Evolutionary conservation across 306 rosid genomes (phyloP).

Genomic region (Cucurbita maxima): DNA sequence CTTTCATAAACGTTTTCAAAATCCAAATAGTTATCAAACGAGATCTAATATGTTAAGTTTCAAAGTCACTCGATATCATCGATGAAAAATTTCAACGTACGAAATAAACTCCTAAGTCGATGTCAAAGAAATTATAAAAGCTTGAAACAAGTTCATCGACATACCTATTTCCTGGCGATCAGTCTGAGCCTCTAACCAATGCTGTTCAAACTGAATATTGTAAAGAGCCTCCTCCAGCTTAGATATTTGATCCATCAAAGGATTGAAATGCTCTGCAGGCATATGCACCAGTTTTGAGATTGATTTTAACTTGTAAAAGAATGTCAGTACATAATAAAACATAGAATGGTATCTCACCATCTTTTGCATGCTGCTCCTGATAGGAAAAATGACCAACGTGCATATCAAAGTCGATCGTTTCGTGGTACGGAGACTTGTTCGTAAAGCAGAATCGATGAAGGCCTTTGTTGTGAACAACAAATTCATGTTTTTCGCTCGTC

Average conservation of each 20-base stretch:
- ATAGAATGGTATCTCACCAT: conserved; percentile 37
- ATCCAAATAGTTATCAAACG: too few relatives aligned
- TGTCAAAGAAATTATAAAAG: background rate
- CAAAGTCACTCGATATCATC: too few relatives aligned
- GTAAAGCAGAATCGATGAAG: conserved; percentile 60
- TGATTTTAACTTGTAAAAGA: background rate
- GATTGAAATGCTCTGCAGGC: conserved; percentile 71
- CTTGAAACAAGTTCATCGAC: background rate
- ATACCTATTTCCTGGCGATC: conserved; percentile 90
- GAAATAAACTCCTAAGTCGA: background rate
- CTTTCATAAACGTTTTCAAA: too few relatives aligned
- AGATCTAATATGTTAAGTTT: too few relatives aligned
- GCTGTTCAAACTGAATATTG: conserved; percentile 87
- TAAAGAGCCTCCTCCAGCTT: conserved; percentile 91
- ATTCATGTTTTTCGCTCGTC: conserved; percentile 52
- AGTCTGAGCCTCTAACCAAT: conserved; percentile 91
- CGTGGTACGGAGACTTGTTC: conserved; percentile 72
- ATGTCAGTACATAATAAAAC: background rate
- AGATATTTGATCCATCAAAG: conserved; percentile 66
- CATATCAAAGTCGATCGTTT: conserved; percentile 67
- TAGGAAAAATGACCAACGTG: conserved; percentile 67
- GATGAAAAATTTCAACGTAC: too few relatives aligned
- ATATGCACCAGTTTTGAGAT: conserved; percentile 10
- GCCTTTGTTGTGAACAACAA: conserved; percentile 32
- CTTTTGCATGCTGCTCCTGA: conserved; percentile 80